Evolutionary conservation across 1,284 basidiomycete species (phyloP), one percentile per base, ranked within the genome.

Genomic region (Puccinia novopanici): DNA sequence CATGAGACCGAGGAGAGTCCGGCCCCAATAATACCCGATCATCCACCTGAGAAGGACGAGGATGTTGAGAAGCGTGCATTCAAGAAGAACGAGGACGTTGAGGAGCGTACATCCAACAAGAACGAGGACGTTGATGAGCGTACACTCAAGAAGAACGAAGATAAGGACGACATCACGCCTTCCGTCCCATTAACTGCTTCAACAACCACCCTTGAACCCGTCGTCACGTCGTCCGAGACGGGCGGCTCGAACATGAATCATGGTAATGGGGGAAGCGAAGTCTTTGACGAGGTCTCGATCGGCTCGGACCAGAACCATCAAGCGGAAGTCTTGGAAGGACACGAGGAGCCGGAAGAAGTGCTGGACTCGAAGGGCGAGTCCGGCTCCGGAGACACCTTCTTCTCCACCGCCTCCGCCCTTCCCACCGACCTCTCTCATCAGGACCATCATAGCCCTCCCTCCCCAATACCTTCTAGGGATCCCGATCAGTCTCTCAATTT

Each of bases 321-420:
- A 9, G 24, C 55, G 10, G 59, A 61, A 54, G 52, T 54, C 17
- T 17, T 19, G 2, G 52, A n/a, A 2, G 52, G 22, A 22, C 17
- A 54, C 3, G 59, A 70, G 1, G 67, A 70, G 40, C 9, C 1
- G 3, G 13, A 48, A 22, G 67, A 70, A 12, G 45, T 27, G 67
- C 8, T 17, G 4, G 37, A 54, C 50, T 54, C 24, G 2, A 59
- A 73, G 30, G 71, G 37, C 34, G 71, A 37, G 6, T 54, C 55
- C 5, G 71, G 71, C 22, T 73, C 55, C 30, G 71, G 71, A 6
- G 71, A 73, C 50, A 59, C 71, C 30, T 54, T 73, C 71, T 59
- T 55, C 50, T 73, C 65, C 24, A 45, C 65, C 45, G 42, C 65
- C 30, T 61, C 59, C 59, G 59, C 27, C 30, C 59, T 37, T 37